Conservation (phyloP, 179 eudicot species). For the Amaranthus tricolor region DNA sequence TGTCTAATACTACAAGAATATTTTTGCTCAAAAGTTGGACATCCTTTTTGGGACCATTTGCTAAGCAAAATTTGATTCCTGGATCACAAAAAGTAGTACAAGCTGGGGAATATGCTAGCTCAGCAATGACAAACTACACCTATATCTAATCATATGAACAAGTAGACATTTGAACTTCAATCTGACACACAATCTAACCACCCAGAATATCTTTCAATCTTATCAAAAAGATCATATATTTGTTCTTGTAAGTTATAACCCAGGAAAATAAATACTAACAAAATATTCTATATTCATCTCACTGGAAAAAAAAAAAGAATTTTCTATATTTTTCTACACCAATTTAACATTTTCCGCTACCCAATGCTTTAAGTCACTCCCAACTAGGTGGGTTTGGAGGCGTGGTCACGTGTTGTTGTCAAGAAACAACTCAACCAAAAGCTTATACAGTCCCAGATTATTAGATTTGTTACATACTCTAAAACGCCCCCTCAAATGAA, state of each 20-base stretch:
- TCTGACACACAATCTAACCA: background rate
- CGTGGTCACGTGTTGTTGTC: no score
- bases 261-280: constrained; percentile 4
- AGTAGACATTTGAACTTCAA: constrained; percentile 3
- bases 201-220: background rate
- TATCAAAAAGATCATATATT: background rate
- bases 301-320: background rate
- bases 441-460: no score
- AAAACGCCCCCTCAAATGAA: no score
- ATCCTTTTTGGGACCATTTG: constrained; percentile 14
- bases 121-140: constrained; percentile 3
- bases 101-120: constrained; percentile 8
- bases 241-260: background rate
- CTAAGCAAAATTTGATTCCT: background rate
- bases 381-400: no score
- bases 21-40: background rate
- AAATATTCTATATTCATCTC: background rate
- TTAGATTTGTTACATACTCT: no score
- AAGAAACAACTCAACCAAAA: no score
- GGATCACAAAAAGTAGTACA: constrained; percentile 16
- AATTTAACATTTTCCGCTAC: background rate
- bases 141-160: constrained; percentile 5
- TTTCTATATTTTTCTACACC: background rate
- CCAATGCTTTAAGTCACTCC: no score
- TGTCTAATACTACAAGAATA: constrained; percentile 10